These are phyloP conservation scores for Lachnellula hyalina DNA, from an alignment of 2,329 filamentous ascomycete genomes.

Conservation along the genomic window DNA sequence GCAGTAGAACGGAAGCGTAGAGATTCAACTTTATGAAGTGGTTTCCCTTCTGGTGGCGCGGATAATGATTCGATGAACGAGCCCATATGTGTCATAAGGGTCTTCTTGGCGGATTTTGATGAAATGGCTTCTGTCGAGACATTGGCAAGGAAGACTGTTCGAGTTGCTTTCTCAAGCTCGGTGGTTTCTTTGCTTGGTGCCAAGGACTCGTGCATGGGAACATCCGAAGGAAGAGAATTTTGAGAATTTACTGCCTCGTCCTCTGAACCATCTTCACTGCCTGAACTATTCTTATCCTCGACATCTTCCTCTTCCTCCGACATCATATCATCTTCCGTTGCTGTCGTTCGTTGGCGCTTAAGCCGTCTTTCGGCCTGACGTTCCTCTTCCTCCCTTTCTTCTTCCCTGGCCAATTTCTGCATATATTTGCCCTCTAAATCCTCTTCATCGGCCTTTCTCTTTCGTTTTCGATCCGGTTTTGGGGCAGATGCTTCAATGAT, in stretches of 20 bases:
- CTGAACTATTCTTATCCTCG: slow-evolving; percentile 23
- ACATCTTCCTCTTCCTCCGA: slow-evolving; percentile 30
- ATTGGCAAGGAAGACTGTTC: slow-evolving; percentile 91
- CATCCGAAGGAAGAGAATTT: slow-evolving; percentile 38
- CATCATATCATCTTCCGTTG: slow-evolving; percentile 33
- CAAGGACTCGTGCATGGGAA: slow-evolving; percentile 50
- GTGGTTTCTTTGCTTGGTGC: slow-evolving; percentile 46
- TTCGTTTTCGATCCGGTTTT: slow-evolving; percentile 50
- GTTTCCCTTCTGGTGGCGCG: slow-evolving; percentile 38
- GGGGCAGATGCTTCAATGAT: slow-evolving; percentile 38
- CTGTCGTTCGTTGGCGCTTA: slow-evolving; percentile 48
- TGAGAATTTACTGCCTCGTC: slow-evolving; percentile 32
- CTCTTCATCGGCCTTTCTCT: slow-evolving; percentile 58
- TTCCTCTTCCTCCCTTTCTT: slow-evolving; percentile 49
- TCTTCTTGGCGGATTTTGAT: slow-evolving; percentile 75
- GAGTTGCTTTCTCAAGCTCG: slow-evolving; percentile 77
- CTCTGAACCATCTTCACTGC: slow-evolving; percentile 25
- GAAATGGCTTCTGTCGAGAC: slow-evolving; percentile 79
- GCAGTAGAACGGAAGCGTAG: slow-evolving; percentile 92
- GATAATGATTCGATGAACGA: slow-evolving; percentile 60
- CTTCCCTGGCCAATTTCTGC: slow-evolving; percentile 55
- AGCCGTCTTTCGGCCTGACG: slow-evolving; percentile 35
- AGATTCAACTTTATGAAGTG: slow-evolving; percentile 73
- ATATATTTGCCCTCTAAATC: slow-evolving; percentile 68
- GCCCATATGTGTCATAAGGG: slow-evolving; percentile 69